These are phyloP conservation scores for Syzygium syzygioides DNA, from an alignment of 441 rosid genomes.

Conservation along the genomic window DNA sequence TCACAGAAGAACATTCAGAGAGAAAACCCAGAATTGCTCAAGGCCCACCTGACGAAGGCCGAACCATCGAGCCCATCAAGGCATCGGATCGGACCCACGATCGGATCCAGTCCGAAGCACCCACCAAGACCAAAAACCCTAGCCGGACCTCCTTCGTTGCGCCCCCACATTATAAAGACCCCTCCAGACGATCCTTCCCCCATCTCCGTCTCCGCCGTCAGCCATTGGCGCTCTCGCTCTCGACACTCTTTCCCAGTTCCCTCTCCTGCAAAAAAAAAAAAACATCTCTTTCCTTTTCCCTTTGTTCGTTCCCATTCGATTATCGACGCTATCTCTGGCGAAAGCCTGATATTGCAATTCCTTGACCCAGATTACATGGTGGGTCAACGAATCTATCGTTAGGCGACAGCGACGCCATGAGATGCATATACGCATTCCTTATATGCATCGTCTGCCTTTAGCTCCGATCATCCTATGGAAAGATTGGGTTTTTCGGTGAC, in stretches of 20 bases:
- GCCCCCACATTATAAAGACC: not conserved
- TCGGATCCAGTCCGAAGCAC: not conserved
- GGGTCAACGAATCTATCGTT: slow-evolving; percentile 49
- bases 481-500: slow-evolving; percentile 33
- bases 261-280: not conserved
- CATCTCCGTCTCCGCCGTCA: not conserved
- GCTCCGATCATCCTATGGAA: slow-evolving; percentile 33
- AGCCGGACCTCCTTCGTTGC: not conserved
- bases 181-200: not conserved
- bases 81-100: not conserved
- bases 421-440: slow-evolving; percentile 5
- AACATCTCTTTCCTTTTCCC: not conserved
- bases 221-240: not conserved
- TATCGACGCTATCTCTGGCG: not conserved
- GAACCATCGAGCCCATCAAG: not conserved
- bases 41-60: not conserved
- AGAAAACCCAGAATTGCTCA: not conserved
- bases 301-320: not conserved
- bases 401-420: slow-evolving; percentile 29
- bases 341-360: slow-evolving; percentile 57
- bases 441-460: slow-evolving; percentile 26
- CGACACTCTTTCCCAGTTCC: not conserved
- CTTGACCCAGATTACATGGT: slow-evolving; percentile 13
- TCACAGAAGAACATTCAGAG: not conserved
- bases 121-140: not conserved